Base-by-base conservation (phyloP, 1,284 basidiomycete genomes). In the Psilocybe mexicana region DNA sequence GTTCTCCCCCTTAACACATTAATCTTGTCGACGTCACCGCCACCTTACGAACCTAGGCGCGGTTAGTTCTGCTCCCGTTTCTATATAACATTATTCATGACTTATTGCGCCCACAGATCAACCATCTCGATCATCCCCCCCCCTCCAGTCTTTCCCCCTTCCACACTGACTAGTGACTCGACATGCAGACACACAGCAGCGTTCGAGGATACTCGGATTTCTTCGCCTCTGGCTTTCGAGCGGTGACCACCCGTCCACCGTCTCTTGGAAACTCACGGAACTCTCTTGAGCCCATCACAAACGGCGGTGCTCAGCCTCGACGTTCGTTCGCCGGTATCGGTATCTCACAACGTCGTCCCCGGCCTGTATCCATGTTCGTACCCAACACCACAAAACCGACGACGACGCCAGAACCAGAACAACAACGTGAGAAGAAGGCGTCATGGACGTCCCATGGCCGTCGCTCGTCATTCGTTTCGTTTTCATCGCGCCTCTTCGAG, bases 181-280 rank as follows among this genome's bases (percentile, higher is more conserved):
- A 52, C 43, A 58, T 61, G 53, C 59, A 57, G 55, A 33, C 57
- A 14, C 28, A 62, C 24, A 61, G 51, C 50, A 57, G 57, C 52
- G 61, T 66, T 53, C 67, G 69, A 55, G 68, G 69, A 43, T 78
- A 79, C 61, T 77, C 77, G 12, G 73, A 76, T 45, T 76, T 78
- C 67, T 79, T 79, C 62, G 68, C 71, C 26, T 78, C 77, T 50
- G 77, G 77, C 3, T 72, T 77, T 43, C 70, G 70, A 43, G 71
- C 72, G 26, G 72, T 76, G 52, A 67, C 70, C 43, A 61, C 55
- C 35, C 59, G 62, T 23, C 28, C 42, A 36, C 42, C 61, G 48
- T 38, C 45, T 61, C 38, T 52, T 53, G 43, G 45, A 58, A 35
- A 23, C 53, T 26, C 45, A 23, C 38, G 54, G 26, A 57, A 55